phyloP scores from a whole-genome alignment of 108 stramenopile genomes.

The Fragilaria crotonensis region DNA sequence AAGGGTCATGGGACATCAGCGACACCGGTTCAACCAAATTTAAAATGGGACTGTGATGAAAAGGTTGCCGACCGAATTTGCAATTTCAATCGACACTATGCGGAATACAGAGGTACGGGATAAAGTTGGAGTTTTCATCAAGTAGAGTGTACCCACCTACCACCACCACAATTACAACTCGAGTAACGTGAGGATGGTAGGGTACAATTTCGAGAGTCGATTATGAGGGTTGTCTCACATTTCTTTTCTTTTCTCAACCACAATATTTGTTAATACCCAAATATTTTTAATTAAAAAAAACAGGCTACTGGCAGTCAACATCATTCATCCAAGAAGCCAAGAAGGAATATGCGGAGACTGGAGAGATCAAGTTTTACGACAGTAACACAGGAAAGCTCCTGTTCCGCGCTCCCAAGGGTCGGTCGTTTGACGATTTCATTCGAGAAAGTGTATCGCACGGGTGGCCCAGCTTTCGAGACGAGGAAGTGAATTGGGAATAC shows the following conservation, averaged over 20 bases:
- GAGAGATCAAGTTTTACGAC: slow-evolving; percentile 53
- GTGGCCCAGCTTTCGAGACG: slow-evolving; percentile 84
- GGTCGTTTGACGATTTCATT: slow-evolving; percentile 44
- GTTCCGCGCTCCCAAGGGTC: slow-evolving; percentile 44
- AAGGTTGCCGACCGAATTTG: slow-evolving; percentile 69
- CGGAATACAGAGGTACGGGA: slow-evolving; percentile 30
- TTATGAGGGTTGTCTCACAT: too few species aligned
- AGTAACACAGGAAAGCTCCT: slow-evolving; percentile 50
- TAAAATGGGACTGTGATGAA: slow-evolving; percentile 66
- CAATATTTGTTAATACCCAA: neutral
- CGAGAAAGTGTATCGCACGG: slow-evolving; percentile 48
- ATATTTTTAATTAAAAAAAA: too few species aligned
- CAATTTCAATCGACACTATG: slow-evolving; percentile 64
- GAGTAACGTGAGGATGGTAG: too few species aligned
- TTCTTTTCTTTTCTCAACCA: too few species aligned
- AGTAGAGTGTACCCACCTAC: too few species aligned
- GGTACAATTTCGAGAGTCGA: too few species aligned
- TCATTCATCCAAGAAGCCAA: slow-evolving; percentile 37
- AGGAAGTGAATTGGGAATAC: slow-evolving; percentile 85
- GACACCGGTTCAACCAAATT: slow-evolving; percentile 56
- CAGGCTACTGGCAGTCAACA: slow-evolving; percentile 71
- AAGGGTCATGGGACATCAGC: slow-evolving; percentile 71
- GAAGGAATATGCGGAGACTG: slow-evolving; percentile 16
- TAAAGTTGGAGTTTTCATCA: too few species aligned
- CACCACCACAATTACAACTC: slow-evolving; percentile 41